Evolutionary conservation across 169 alveolate genomes (phyloP).

Genomic region (Besnoitia besnoiti): DNA sequence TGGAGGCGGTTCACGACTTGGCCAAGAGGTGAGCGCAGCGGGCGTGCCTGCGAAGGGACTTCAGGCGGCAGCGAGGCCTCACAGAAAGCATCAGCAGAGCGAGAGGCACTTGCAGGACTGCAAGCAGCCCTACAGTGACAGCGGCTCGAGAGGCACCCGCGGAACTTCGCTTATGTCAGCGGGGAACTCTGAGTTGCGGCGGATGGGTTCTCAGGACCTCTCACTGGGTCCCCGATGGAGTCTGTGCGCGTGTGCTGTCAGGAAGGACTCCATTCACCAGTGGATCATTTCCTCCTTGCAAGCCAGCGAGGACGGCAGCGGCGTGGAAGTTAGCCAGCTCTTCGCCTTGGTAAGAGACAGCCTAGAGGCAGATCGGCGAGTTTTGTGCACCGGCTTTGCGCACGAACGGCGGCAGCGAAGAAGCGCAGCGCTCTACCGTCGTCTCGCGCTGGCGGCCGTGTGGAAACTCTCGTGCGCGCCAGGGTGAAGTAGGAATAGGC

Average conservation of each 20-base stretch:
- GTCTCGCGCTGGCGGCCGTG: no score
- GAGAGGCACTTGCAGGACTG: no score
- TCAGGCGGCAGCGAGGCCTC: background rate
- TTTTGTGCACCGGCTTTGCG: background rate
- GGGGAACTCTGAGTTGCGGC: no score
- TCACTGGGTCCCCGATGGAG: background rate
- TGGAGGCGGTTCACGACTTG: background rate
- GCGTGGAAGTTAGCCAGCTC: background rate
- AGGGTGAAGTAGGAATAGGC: no score
- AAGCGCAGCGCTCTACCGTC: no score
- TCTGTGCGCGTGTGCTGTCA: background rate
- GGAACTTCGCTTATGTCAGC: no score
- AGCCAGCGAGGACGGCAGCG: constrained; percentile 5
- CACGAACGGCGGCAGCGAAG: no score
- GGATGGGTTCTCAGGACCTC: no score
- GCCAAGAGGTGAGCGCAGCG: background rate
- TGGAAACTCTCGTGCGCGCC: no score
- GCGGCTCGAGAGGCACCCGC: no score
- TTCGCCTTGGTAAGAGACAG: background rate
- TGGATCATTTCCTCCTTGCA: background rate
- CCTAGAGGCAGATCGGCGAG: background rate
- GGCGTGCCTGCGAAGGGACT: background rate
- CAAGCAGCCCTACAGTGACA: no score
- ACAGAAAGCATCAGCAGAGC: no score
- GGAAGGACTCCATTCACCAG: background rate